Evolutionary conservation across 2,329 filamentous ascomycete species (phyloP), one percentile per base, ranked within the genome.

Genomic region (Colletotrichum brevisporum): DNA sequence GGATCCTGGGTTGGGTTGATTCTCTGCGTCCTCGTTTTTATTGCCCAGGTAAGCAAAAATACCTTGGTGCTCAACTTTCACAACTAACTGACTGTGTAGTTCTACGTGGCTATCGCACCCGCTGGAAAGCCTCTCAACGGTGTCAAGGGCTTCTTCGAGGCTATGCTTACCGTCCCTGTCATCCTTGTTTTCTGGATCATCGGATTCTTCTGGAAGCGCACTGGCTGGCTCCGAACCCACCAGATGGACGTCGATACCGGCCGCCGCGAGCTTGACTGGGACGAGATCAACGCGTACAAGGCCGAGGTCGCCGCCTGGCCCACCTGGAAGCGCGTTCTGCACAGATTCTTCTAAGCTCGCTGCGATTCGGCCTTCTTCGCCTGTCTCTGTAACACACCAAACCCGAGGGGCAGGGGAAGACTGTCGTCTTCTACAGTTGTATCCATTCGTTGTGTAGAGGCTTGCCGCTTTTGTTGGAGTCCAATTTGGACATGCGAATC

Each of bases 1-100:
- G 91, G 91, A 18, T 92, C 90, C 1, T 93, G 84, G 80, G 51
- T 92, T 5, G 91, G 91, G 6, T 79, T 93, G 4, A 64, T 77
- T 43, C 83, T 92, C 39, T 88, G 88, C 71, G 72, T 86, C 12
- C 71, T 91, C 2, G 86, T 90, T 6, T 78, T 90, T 31, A 79
- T 86, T 31, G 88, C 88, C 12, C 87, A 89, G 76, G 74, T 83
- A 71, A 47, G 47, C 10, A 13, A 74, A 6, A 0, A 15, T 41
- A 8, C 18, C 18, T 21, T 13, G 12, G 8, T 9, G 45, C 15
- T n/a, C 45, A 4, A 47, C 15, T 16, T 47, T 47, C 21, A 4
- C 10, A 10, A 8, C 26, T 21, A 31, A 31, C 12, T 2, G 15
- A n/a, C 4, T 1, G 18, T 1, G 1, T 4, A 65, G 80, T 83